Base-by-base conservation (phyloP, 176 grass and related monocot genomes). In the Ensete glaucum region DNA sequence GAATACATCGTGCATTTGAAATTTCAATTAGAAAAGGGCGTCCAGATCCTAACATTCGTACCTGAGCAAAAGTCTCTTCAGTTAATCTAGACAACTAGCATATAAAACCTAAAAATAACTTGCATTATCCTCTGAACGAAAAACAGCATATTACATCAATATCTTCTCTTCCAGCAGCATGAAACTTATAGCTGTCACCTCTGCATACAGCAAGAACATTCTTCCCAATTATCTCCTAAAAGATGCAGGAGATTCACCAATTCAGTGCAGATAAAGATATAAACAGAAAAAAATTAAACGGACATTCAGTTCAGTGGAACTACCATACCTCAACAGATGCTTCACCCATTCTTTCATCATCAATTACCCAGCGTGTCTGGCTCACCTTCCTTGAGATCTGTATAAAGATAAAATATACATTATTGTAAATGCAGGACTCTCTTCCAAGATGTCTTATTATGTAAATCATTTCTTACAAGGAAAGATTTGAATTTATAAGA, bases 301-400 rank as follows among this genome's bases (percentile, higher is more conserved):
- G 34, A 48, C 14, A n/a, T 9, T 22, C 43, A 70, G 12, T 54
- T 52, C 17, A 64, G 10, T 63, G 15, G 26, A 34, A 11, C 16
- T 29, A 29, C 15, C 57, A 69, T 85, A 97, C 93, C 85, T 97
- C 93, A 57, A 97, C 90, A 72, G 93, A 97, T 77, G 93, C 78
- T 88, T 97, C 93, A 71, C 93, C 93, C 87, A 97, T 93, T 90
- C 93, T 90, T 81, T 97, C 93, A 89, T 97, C 93, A 83, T 97
- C 93, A 64, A 97, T 90, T 79, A 97, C 90, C 93, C 93, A 97
- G 75, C 93, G 69, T 64, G 93, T 93, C 67, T 97, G 93, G 85
- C 93, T 97, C 57, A 97, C 93, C 83, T 90, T 97, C 77, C 93
- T 86, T 80, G 93, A 97, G 79, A 90, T 83, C 93, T 97, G 81